These are phyloP conservation scores for Tremellales sp. DNA, from an alignment of 1,284 basidiomycete genomes.

Conservation along the genomic window DNA sequence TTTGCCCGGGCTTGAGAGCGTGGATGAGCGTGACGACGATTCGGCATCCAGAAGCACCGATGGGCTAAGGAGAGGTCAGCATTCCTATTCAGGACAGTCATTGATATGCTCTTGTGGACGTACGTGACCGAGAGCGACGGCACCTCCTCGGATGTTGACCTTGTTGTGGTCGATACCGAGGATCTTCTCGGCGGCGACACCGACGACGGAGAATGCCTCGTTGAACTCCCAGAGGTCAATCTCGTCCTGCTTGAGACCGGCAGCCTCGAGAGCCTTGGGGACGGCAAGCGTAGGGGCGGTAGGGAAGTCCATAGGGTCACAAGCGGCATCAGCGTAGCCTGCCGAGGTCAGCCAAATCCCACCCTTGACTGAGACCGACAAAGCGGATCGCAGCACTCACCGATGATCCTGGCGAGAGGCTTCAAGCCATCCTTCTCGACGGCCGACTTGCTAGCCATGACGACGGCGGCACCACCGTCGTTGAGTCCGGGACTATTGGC, in stretches of 20 bases:
- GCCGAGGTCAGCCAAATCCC: constrained; percentile 9
- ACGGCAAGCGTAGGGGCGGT: constrained; percentile 88
- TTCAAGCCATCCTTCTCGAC: constrained; percentile 81
- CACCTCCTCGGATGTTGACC: constrained; percentile 91
- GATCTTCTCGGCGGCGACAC: constrained; percentile 84
- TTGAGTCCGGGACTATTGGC: constrained; percentile 95
- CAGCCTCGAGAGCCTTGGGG: constrained; percentile 81
- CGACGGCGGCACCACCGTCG: constrained; percentile 94
- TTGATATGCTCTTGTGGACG: constrained; percentile 9
- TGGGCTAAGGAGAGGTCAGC: constrained; percentile 54
- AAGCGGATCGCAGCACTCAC: constrained; percentile 53
- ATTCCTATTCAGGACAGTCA: constrained; percentile 4
- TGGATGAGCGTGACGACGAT: constrained; percentile 94
- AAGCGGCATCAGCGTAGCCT: constrained; percentile 96
- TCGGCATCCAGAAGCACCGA: constrained; percentile 91
- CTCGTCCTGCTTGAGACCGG: constrained; percentile 76
- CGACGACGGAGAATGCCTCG: constrained; percentile 95
- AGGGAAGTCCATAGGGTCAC: constrained; percentile 96
- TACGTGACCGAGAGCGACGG: constrained; percentile 84
- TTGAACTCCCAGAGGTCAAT: constrained; percentile 95
- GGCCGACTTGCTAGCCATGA: constrained; percentile 87
- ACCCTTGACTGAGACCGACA: not conserved
- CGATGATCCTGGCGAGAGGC: constrained; percentile 85
- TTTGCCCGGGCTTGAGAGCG: constrained; percentile 88
- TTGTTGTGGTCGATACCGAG: constrained; percentile 78